Evolutionary conservation across 345 rosid genomes (phyloP).

Genomic region (Aegle marmelos): DNA sequence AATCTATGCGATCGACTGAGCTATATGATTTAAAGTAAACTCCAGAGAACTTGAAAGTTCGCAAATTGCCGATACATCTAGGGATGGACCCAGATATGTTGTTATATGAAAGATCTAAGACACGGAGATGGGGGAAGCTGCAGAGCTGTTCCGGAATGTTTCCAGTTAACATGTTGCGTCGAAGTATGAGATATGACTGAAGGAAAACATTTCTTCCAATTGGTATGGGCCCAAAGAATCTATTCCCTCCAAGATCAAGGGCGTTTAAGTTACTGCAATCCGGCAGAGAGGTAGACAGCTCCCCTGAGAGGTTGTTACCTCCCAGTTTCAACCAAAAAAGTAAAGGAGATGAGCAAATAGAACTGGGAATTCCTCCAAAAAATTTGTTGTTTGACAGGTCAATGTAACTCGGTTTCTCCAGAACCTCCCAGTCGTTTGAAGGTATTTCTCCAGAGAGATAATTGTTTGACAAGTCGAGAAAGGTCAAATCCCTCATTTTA

Average conservation of each 20-base stretch:
- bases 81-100: constrained; percentile 18
- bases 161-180: constrained; percentile 6
- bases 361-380: constrained; percentile 20
- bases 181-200: neutral
- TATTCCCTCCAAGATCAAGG: constrained; percentile 31
- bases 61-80: constrained; percentile 5
- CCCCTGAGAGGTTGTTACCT: constrained; percentile 14
- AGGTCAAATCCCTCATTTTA: neutral
- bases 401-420: neutral
- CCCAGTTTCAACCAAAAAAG: neutral
- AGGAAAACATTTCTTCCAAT: neutral
- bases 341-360: neutral
- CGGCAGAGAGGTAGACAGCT: constrained; percentile 6
- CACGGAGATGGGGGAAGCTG: neutral
- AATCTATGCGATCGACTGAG: neutral
- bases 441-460: constrained; percentile 15
- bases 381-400: constrained; percentile 24
- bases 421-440: neutral
- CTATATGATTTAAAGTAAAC: neutral
- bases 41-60: neutral
- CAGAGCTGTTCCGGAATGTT: constrained; percentile 14
- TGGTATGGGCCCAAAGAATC: constrained; percentile 22
- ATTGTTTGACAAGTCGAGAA: constrained; percentile 25
- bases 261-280: constrained; percentile 1
- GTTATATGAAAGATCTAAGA: constrained; percentile 16